Percentiles rank a stretch among this genome's conserved stretches.
Conservation (phyloP, 768 basidiomycete species). For the Austroboletus eburneus region DNA sequence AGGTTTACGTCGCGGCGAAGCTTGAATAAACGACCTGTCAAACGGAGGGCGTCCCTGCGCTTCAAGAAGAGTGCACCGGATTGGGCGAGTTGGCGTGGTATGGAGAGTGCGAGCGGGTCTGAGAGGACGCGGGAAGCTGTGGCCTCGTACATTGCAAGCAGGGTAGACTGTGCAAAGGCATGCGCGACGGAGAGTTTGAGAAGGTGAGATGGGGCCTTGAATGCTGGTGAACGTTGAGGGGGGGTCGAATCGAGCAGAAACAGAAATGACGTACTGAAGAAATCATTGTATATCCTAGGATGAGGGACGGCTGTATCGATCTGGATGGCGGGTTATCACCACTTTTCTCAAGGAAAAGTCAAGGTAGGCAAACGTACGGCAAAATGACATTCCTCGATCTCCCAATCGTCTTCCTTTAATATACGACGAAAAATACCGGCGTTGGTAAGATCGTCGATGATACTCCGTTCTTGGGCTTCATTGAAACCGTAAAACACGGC, state of each 20-base stretch:
- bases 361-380: slow-evolving; percentile 40
- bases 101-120: slow-evolving; percentile 68
- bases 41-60: slow-evolving; percentile 77
- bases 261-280: slow-evolving; percentile 70
- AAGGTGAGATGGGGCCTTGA: slow-evolving; percentile 87
- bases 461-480: slow-evolving; percentile 73
- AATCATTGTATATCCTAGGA: slow-evolving; percentile 93
- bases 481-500: slow-evolving; percentile 87
- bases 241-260: neutral
- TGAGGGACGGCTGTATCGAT: slow-evolving; percentile 81
- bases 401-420: slow-evolving; percentile 72
- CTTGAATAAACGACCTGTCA: slow-evolving; percentile 85
- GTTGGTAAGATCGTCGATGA: slow-evolving; percentile 77
- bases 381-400: slow-evolving; percentile 91
- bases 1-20: slow-evolving; percentile 86
- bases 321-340: slow-evolving; percentile 32
- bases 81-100: slow-evolving; percentile 77
- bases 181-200: slow-evolving; percentile 92
- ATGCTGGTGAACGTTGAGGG: slow-evolving; percentile 45
- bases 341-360: neutral
- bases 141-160: slow-evolving; percentile 84
- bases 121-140: slow-evolving; percentile 75
- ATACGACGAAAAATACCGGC: slow-evolving; percentile 66
- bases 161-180: slow-evolving; percentile 90
- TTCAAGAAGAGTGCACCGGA: slow-evolving; percentile 74